These are phyloP conservation scores for Trichoderma virens DNA, from an alignment of 495 filamentous ascomycete species.

Conservation along the genomic window DNA sequence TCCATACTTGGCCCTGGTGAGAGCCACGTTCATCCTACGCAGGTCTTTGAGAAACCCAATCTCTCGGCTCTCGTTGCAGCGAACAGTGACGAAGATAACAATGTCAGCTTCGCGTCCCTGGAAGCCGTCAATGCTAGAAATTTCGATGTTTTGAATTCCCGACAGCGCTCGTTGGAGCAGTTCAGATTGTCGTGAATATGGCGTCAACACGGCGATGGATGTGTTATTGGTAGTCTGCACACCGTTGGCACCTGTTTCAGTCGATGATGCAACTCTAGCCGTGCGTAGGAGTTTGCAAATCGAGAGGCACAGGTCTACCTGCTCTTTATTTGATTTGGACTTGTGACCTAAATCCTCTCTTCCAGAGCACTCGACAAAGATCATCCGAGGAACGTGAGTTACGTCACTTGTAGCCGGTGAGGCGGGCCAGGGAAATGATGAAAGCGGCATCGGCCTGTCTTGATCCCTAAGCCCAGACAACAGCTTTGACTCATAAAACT, in stretches of 20 bases:
- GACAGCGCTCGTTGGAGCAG: constrained; percentile 26
- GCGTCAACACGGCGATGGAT: constrained; percentile 39
- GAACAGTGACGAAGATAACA: constrained; percentile 41
- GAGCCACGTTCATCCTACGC: constrained; percentile 42
- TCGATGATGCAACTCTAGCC: background rate
- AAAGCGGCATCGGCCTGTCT: constrained; percentile 20
- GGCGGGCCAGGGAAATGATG: constrained; percentile 8
- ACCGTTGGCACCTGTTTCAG: background rate
- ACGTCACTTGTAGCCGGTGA: constrained; percentile 12
- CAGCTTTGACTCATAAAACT: constrained; percentile 42
- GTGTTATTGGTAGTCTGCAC: constrained; percentile 3
- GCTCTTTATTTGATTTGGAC: constrained; percentile 40
- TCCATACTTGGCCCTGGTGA: constrained; percentile 39
- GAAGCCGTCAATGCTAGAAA: constrained; percentile 44
- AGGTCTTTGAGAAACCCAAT: constrained; percentile 46
- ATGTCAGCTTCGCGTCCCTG: constrained; percentile 47
- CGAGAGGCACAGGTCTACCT: constrained; percentile 24
- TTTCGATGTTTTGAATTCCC: constrained; percentile 21
- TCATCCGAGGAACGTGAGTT: constrained; percentile 19
- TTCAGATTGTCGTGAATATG: constrained; percentile 36
- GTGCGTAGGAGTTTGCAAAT: constrained; percentile 28
- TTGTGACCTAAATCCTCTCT: constrained; percentile 34
- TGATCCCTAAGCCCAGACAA: constrained; percentile 27
- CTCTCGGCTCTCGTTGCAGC: constrained; percentile 37
- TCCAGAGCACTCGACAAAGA: constrained; percentile 35